These are phyloP conservation scores for Panus rudis DNA, from an alignment of 768 basidiomycete species.

Conservation along the genomic window DNA sequence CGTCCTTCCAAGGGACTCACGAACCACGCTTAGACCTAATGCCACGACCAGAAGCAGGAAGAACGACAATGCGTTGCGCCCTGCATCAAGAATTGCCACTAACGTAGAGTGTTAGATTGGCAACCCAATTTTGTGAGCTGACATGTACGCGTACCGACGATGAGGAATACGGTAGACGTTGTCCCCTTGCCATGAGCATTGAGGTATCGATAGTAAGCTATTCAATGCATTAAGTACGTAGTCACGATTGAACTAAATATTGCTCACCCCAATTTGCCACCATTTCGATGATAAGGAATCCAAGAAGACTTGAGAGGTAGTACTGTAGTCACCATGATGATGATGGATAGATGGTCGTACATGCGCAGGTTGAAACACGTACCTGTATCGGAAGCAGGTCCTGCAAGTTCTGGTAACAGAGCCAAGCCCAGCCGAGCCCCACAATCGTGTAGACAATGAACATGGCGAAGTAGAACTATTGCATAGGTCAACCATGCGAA, in stretches of 20 bases:
- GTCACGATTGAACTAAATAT: background rate
- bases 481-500: background rate
- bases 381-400: constrained; percentile 90
- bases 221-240: background rate
- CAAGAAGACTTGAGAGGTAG: constrained; percentile 85
- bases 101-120: background rate
- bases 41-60: constrained; percentile 92
- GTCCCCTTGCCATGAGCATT: constrained; percentile 77
- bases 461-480: constrained; percentile 82
- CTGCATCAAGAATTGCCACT: constrained; percentile 95
- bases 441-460: constrained; percentile 70
- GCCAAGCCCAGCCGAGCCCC: constrained; percentile 70
- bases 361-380: constrained; percentile 11
- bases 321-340: constrained; percentile 57
- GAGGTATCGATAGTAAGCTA: constrained; percentile 91
- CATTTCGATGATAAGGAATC: constrained; percentile 90
- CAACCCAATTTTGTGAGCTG: background rate
- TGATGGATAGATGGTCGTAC: constrained; percentile 3
- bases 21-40: constrained; percentile 86
- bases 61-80: constrained; percentile 89
- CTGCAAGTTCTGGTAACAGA: constrained; percentile 73
- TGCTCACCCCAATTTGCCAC: constrained; percentile 77
- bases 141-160: constrained; percentile 58
- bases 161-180: constrained; percentile 82
- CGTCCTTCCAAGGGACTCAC: constrained; percentile 75